A percentile compares a stretch with the other conserved stretches of the same genome.
Conservation (phyloP, 257 asterid genomes). For the Thymus mandschuricus region DNA sequence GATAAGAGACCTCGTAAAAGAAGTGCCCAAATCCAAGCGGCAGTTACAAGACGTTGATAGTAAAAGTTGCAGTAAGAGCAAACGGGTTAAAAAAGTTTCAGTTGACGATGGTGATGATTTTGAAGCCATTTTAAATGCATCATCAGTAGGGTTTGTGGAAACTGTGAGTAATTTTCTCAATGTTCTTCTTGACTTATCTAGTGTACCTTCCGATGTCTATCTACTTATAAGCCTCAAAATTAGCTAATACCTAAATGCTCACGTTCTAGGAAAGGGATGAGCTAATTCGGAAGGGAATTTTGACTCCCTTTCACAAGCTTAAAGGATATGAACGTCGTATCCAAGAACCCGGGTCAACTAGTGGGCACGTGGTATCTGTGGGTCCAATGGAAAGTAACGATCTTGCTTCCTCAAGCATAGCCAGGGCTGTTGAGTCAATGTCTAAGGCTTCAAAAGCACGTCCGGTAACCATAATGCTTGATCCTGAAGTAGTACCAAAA, state of each 20-base stretch:
- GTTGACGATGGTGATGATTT: slow-evolving; percentile 77
- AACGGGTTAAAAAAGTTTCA: slow-evolving; percentile 59
- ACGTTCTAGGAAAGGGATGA: slow-evolving; percentile 90
- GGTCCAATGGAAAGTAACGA: slow-evolving; percentile 40
- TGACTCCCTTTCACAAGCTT: slow-evolving; percentile 95
- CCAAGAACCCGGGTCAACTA: slow-evolving; percentile 69
- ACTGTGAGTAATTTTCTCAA: slow-evolving; percentile 65
- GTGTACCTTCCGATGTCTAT: slow-evolving; percentile 22
- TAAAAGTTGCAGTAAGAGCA: slow-evolving; percentile 48
- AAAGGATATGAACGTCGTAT: slow-evolving; percentile 93
- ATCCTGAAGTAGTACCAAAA: slow-evolving; percentile 66
- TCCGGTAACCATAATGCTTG: slow-evolving; percentile 83
- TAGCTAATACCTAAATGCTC: slow-evolving; percentile 33
- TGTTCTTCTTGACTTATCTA: slow-evolving; percentile 16
- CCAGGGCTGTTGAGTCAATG: slow-evolving; percentile 66
- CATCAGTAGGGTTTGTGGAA: slow-evolving; percentile 91
- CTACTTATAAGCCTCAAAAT: slow-evolving; percentile 17
- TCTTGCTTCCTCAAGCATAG: slow-evolving; percentile 74
- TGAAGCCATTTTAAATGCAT: slow-evolving; percentile 85
- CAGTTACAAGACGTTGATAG: slow-evolving; percentile 46
- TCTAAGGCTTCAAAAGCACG: slow-evolving; percentile 86
- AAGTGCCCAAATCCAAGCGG: slow-evolving; percentile 55
- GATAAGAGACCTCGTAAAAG: slow-evolving; percentile 62
- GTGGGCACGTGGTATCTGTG: slow-evolving; percentile 40
- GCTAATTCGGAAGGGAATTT: slow-evolving; percentile 87